These are phyloP conservation scores for Paecilomyces formosus DNA, from an alignment of 2,329 filamentous ascomycete genomes.

Conservation along the genomic window DNA sequence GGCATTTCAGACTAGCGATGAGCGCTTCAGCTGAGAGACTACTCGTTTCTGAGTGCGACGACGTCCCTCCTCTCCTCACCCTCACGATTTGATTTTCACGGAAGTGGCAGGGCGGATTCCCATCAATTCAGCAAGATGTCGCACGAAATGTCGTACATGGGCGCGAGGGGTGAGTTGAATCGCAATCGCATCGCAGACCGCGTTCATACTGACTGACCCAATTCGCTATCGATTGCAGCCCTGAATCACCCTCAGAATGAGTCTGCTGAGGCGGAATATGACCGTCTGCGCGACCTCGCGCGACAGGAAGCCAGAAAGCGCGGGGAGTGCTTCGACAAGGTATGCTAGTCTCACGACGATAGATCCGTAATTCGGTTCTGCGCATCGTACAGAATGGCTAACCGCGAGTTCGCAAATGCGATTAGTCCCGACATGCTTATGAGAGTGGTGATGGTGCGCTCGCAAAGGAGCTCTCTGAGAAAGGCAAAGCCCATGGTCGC, in stretches of 20 bases:
- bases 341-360: constrained; percentile 24
- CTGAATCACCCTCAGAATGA: constrained; percentile 65
- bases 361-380: background rate
- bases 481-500: constrained; percentile 76
- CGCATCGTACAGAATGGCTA: background rate
- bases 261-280: constrained; percentile 78
- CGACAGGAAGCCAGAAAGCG: constrained; percentile 74
- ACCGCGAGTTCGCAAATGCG: background rate
- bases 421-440: constrained; percentile 71
- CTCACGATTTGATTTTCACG: background rate
- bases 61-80: background rate
- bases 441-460: constrained; percentile 68
- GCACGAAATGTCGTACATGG: constrained; percentile 37
- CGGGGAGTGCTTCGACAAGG: constrained; percentile 65
- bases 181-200: background rate
- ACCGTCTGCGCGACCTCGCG: constrained; percentile 77
- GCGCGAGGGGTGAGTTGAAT: constrained; percentile 26
- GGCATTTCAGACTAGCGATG: constrained; percentile 9
- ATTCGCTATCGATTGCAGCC: constrained; percentile 43
- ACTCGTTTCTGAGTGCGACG: background rate
- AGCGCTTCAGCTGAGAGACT: background rate
- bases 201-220: background rate
- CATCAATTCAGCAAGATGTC: constrained; percentile 22
- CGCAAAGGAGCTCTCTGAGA: constrained; percentile 77
- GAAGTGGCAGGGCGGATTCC: background rate